Evolutionary conservation across 306 rosid species (phyloP), one percentile per base, ranked within the genome.

Genomic region (Gastrolobium villosum): DNA sequence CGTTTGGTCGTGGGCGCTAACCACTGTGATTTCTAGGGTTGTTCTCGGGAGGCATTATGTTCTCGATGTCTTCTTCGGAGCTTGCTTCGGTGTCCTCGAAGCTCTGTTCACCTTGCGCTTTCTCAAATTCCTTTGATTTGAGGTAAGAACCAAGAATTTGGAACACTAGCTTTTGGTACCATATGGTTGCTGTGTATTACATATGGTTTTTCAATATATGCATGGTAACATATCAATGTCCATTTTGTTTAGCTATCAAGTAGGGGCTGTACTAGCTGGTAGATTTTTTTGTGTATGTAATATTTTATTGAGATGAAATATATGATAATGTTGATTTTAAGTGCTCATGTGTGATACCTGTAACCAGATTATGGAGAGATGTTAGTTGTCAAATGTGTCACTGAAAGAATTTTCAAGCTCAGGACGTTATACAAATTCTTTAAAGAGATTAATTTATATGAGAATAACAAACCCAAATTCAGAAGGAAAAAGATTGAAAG

Each of bases 1-100:
- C n/a, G 86, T 83, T 65, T 90, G 89, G 92, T 46, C 34, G 2
- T 88, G 93, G 97, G 92, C 93, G 1, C 6, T 72, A 7, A 71
- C 68, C 20, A 90, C 97, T 13, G 76, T 89, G 0, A 1, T 83
- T 48, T 90, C 97, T 52, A 86, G 92, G 81, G 70, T 92, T 65
- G 79, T 86, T 73, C 93, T 88, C 31, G 97, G 96, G 54, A 79
- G 97, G 82, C 97, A 90, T 76, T 92, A 87, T 73, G 85, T 87
- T 83, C 67, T 83, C 56, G 86, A 83, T 57, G 86, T 83, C 13
- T 48, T 62, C 52, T 77, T 82, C 4, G 90, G 97, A 46, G 84
- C 87, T 0, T 87, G 78, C 64, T 69, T 87, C 11, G 95, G 96
- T n/a, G 81, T 88, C 57, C 74, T 86, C 31, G 95, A 92, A 85